Evolutionary conservation across 257 asterid genomes (phyloP).

Genomic region (Striga asiatica): DNA sequence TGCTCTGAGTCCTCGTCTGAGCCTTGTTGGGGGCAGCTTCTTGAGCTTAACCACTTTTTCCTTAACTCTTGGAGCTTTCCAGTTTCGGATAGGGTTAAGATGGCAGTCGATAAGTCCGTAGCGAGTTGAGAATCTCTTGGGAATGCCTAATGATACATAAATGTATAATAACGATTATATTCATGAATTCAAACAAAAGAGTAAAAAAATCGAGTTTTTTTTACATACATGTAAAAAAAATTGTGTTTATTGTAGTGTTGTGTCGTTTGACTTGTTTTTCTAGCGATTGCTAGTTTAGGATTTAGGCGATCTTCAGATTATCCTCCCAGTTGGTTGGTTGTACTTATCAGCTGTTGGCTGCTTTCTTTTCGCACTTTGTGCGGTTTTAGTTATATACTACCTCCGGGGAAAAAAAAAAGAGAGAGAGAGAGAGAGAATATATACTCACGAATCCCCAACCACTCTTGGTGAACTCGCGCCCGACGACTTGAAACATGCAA

Average conservation of each 20-base stretch:
- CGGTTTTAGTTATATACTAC: no score
- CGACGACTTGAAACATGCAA: conserved; percentile 55
- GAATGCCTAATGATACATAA: no score
- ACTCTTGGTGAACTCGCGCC: conserved; percentile 58
- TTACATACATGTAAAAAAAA: no score
- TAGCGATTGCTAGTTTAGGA: no score
- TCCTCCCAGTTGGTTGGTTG: no score
- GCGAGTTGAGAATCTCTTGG: conserved; percentile 71
- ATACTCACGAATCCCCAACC: conserved; percentile 85
- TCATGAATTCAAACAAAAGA: not conserved
- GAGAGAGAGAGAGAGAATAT: conserved; percentile 8
- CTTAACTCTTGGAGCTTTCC: conserved; percentile 57
- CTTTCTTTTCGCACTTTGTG: no score
- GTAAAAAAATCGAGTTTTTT: no score
- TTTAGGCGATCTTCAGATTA: no score
- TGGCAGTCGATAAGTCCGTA: conserved; percentile 67
- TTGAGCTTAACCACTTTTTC: conserved; percentile 44
- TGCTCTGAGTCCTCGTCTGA: conserved; percentile 30
- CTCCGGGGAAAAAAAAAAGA: not conserved
- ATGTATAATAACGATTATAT: no score
- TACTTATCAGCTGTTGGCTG: no score
- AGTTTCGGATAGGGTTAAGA: conserved; percentile 49
- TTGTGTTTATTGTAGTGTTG: not conserved
- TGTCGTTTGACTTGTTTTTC: no score
- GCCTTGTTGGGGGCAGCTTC: conserved; percentile 23